Percentiles rank a stretch among this genome's conserved stretches.
phyloP scores from a whole-genome alignment of 768 basidiomycete genomes.

The Mycena maculata region DNA sequence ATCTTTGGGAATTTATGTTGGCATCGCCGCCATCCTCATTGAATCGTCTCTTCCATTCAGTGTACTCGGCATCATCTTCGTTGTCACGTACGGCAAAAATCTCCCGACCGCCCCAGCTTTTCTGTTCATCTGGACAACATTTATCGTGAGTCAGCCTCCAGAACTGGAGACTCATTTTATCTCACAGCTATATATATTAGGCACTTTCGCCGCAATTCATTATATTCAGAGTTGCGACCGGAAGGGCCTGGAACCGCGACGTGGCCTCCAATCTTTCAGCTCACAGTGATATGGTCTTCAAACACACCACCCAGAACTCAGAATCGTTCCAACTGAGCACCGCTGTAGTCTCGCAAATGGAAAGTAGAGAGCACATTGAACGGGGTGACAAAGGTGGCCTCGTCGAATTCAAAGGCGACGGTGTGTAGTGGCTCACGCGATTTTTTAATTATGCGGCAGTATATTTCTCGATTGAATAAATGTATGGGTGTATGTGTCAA shows the following conservation, averaged over 20 bases:
- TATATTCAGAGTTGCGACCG: constrained; percentile 15
- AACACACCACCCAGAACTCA: not conserved
- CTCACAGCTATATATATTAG: not conserved
- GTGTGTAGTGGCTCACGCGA: too few relatives aligned
- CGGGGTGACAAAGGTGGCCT: not conserved
- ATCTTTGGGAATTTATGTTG: constrained; percentile 37
- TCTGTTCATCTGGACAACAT: constrained; percentile 33
- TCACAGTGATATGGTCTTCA: not conserved
- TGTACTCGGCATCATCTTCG: constrained; percentile 43
- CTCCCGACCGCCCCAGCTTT: not conserved
- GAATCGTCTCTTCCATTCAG: constrained; percentile 46
- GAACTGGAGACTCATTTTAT: constrained; percentile 26
- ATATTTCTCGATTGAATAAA: too few relatives aligned
- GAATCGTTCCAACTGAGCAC: not conserved
- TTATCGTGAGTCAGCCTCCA: constrained; percentile 33
- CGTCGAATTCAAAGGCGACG: too few relatives aligned
- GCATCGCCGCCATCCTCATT: constrained; percentile 41
- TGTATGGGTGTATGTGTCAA: too few relatives aligned
- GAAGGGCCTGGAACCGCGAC: constrained; percentile 16
- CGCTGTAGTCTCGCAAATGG: not conserved
- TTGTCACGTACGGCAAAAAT: constrained; percentile 16
- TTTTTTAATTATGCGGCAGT: too few relatives aligned
- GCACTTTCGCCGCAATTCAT: constrained; percentile 18
- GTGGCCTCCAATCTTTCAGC: constrained; percentile 4
- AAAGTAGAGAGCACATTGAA: not conserved